These are phyloP conservation scores for Ceratobasidium sp. DNA, from an alignment of 1,284 basidiomycete genomes.

Conservation along the genomic window DNA sequence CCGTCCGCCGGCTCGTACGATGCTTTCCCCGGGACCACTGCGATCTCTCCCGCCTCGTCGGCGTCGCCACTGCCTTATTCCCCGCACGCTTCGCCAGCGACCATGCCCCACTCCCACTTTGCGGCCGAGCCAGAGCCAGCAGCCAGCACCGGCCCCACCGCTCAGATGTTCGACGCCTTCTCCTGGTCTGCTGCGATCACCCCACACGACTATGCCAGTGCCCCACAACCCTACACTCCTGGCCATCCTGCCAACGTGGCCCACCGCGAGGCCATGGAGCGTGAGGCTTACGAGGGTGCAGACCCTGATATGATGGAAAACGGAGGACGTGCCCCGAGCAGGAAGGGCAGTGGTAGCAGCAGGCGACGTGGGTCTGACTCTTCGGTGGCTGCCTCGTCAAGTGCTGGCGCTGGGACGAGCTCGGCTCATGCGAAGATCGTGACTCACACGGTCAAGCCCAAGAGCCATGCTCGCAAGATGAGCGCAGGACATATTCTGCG, in stretches of 20 bases:
- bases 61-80: slow-evolving; percentile 19
- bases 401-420: slow-evolving; percentile 18
- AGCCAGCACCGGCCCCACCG: not conserved
- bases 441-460: slow-evolving; percentile 20
- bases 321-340: slow-evolving; percentile 2
- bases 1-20: slow-evolving; percentile 6
- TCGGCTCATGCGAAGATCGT: slow-evolving; percentile 17
- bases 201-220: slow-evolving; percentile 39
- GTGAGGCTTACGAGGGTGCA: slow-evolving; percentile 33
- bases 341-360: slow-evolving; percentile 27
- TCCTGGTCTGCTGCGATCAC: slow-evolving; percentile 40
- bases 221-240: slow-evolving; percentile 35
- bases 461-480: slow-evolving; percentile 42
- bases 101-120: slow-evolving; percentile 9
- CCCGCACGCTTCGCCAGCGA: not conserved
- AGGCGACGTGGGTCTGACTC: slow-evolving; percentile 20
- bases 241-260: slow-evolving; percentile 41
- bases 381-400: not conserved
- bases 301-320: slow-evolving; percentile 21
- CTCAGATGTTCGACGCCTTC: slow-evolving; percentile 35
- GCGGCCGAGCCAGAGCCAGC: slow-evolving; percentile 3
- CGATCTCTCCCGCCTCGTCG: slow-evolving; percentile 31
- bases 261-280: slow-evolving; percentile 38
- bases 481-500: slow-evolving; percentile 36
- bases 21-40: not conserved